These are phyloP conservation scores for Scenedesmus sp. DNA, from an alignment of 163 green algal species.

Conservation along the genomic window DNA sequence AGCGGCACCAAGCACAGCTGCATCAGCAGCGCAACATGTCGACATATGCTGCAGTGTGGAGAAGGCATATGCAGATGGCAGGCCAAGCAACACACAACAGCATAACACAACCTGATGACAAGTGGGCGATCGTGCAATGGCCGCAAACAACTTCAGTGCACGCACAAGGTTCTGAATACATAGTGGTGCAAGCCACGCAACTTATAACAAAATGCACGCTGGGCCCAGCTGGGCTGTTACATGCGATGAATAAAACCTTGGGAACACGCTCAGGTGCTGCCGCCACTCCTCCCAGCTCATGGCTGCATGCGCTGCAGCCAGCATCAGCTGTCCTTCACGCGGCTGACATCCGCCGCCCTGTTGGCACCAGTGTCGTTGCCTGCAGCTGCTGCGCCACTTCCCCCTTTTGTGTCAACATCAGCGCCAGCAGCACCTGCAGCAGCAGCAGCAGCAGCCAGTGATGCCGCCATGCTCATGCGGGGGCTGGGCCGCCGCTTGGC, in stretches of 20 bases:
- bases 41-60: not conserved
- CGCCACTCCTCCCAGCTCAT: not conserved
- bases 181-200: too few relatives aligned
- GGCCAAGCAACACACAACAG: not conserved
- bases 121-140: not conserved
- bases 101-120: not conserved
- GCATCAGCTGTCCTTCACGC: not conserved
- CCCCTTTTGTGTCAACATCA: not conserved
- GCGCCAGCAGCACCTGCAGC: not conserved
- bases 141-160: not conserved
- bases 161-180: not conserved
- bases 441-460: not conserved
- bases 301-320: not conserved
- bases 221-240: not conserved
- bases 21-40: not conserved
- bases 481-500: not conserved
- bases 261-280: not conserved
- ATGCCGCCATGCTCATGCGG: not conserved
- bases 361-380: not conserved
- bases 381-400: not conserved
- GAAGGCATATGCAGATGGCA: not conserved
- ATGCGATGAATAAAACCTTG: not conserved
- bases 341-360: not conserved
- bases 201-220: too few relatives aligned
- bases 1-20: not conserved